Evolutionary conservation across 805 yeast genomes (phyloP), one percentile per base, ranked within the genome.

Genomic region (Candida golubevii): DNA sequence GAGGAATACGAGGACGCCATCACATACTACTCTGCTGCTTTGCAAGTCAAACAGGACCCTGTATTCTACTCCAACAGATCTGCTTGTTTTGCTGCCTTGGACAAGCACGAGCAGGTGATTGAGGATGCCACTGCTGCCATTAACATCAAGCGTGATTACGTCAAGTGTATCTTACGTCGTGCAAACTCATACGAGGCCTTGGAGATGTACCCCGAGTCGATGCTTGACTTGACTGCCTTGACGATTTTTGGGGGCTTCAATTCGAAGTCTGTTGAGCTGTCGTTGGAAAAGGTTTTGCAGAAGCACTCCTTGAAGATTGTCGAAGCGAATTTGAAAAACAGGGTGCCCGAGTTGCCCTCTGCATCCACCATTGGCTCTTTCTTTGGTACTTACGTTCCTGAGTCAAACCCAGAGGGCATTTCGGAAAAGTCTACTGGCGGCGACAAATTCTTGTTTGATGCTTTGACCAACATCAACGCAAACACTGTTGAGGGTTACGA

Each of bases 1-100:
- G 84, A 86, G 67, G 72, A 84, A 42, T 86, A 75, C 60, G 75
- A 79, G 43, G 74, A 75, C n/a, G 98, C 98, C 36, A 79, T 89
- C 57, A 79, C 77, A 36, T 83, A 75, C 65, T 93, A 93, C 72
- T 65, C 87, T 35, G 79, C 78, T 45, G 98, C 99, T 9, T 72
- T 93, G 54, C 62, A 73, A 43, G 74, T 88, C 60, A 83, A 84
- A 61, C 67, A 75, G 54, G 97, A 93, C 66, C 89, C 97, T 6
- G 85, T 90, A 31, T 93, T 78, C 70, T 91, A 83, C 71, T 88
- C 97, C 49, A 93, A 93, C 74, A 82, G 97, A 68, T 89, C 98
- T 27, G 99, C 99, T 13, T 91, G 97, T 68, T 86, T 86, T 69
- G 85, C 90, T 41, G 88, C 95, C 8, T 72, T 87, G 54, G 79